Base-by-base conservation (phyloP, 116 monocot species). In the Papilionanthe hybrid region DNA sequence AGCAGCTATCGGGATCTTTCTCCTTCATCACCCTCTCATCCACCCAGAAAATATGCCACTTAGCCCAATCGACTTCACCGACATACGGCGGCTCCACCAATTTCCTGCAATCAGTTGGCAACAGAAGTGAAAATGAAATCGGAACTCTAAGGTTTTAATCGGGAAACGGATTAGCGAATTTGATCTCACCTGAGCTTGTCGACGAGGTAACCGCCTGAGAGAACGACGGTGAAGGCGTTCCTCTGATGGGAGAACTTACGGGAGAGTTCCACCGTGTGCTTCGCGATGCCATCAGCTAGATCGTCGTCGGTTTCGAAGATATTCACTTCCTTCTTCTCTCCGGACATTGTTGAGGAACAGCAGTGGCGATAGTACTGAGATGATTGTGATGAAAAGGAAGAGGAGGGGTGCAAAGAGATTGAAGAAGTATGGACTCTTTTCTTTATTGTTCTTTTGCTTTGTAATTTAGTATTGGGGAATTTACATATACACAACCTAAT, bases 11-110 rank as follows among this genome's bases (percentile, higher is more conserved):
- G 2, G 72, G 78, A 47, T 93, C 87, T 65, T 87, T 87, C 90
- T 90, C 93, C 27, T 78, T 86, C 78, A 96, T 93, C 6, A 96
- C 96, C 75, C 96, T 84, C 85, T 96, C 96, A 69, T 96, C 96
- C 4, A 90, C 96, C 96, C 96, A 96, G 82, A 96, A 96, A 15
- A 96, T 86, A 48, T 93, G 92, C 96, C 96, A 96, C 74, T 90
- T 96, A 20, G 75, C 75, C 96, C 96, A 96, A n/a, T 93, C 89
- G 48, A 96, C 72, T 2, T 86, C 86, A 48, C 87, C 85, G 68
- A 85, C 74, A 72, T 90, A 96, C 2, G 96, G 93, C 6, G 89
- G 76, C 49, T 92, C 93, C 66, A 80, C 58, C 42, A 96, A 85
- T 76, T 96, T 96, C 89, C 96, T 96, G 20, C 79, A 48, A 41